Percentiles rank a stretch among this genome's conserved stretches.
Conservation (phyloP, 352 stramenopile species). For the Paralagenidium karlingii region DNA sequence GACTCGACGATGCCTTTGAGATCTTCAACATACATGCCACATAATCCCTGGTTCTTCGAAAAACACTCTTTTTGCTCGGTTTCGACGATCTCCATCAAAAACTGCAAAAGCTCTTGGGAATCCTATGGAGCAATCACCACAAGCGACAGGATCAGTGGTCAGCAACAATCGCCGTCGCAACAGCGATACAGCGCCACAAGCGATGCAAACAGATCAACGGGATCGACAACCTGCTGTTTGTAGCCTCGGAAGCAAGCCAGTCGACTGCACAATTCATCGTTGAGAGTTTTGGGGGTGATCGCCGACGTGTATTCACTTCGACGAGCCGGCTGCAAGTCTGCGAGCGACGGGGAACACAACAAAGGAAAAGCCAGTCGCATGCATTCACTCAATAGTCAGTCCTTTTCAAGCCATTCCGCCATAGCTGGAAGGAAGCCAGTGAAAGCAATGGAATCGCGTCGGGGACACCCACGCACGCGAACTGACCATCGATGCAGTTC, state of each 20-base stretch:
- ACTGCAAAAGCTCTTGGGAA: constrained; percentile 76
- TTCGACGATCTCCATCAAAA: constrained; percentile 72
- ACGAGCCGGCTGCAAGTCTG: no score
- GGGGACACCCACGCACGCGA: not conserved
- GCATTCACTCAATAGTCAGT: no score
- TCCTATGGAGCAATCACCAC: constrained; percentile 20
- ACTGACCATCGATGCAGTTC: constrained; percentile 53
- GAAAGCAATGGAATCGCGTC: not conserved
- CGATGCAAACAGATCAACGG: not conserved
- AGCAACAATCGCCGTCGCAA: not conserved
- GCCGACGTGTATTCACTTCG: no score
- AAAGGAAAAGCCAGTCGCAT: no score
- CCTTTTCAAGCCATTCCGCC: no score
- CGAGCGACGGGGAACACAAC: no score
- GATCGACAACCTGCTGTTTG: constrained; percentile 46
- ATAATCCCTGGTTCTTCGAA: no score
- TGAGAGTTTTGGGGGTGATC: constrained; percentile 35
- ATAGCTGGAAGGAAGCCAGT: no score
- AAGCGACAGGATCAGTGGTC: no score
- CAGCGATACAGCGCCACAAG: not conserved
- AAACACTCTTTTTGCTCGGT: constrained; percentile 57
- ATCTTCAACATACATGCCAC: no score
- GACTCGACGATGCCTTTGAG: no score
- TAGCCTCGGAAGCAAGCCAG: constrained; percentile 50
- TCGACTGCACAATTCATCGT: constrained; percentile 42